These are phyloP conservation scores for Phyllachora maydis DNA, from an alignment of 2,329 filamentous ascomycete species.

Conservation along the genomic window DNA sequence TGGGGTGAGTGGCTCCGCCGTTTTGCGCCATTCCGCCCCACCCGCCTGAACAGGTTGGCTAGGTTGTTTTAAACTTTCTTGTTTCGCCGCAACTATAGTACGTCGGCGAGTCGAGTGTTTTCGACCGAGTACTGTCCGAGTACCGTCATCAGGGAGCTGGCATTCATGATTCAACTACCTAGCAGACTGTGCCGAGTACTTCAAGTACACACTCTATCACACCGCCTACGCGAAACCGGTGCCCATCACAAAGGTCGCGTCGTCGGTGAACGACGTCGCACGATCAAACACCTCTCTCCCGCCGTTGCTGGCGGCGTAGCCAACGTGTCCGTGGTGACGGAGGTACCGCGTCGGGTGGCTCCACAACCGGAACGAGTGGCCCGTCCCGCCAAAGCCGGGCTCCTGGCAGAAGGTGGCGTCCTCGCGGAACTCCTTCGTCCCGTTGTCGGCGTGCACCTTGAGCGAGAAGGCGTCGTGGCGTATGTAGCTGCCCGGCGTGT, in stretches of 20 bases:
- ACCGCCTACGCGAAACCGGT: background rate
- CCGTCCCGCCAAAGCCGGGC: background rate
- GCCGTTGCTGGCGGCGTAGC: slow-evolving; percentile 1
- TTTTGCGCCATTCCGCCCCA: too few species aligned
- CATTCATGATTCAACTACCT: too few species aligned
- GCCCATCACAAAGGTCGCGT: background rate
- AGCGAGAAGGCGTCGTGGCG: background rate
- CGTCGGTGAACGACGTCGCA: background rate
- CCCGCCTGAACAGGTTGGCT: too few species aligned
- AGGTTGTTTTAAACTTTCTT: too few species aligned
- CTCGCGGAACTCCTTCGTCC: background rate
- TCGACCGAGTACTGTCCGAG: too few species aligned
- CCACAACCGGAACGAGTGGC: slow-evolving; percentile 1
- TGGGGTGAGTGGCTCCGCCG: too few species aligned
- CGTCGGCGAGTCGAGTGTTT: too few species aligned
- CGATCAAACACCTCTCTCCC: background rate
- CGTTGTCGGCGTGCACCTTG: background rate
- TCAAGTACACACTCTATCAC: too few species aligned
- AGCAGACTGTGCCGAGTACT: too few species aligned
- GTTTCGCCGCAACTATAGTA: too few species aligned
- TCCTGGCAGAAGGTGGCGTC: background rate
- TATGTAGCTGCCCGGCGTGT: slow-evolving; percentile 1
- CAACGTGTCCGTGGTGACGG: background rate
- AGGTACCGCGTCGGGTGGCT: background rate
- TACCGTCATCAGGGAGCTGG: too few species aligned